phyloP scores from a whole-genome alignment of 208 protist genomes.

The Crithidia expoeki region DNA sequence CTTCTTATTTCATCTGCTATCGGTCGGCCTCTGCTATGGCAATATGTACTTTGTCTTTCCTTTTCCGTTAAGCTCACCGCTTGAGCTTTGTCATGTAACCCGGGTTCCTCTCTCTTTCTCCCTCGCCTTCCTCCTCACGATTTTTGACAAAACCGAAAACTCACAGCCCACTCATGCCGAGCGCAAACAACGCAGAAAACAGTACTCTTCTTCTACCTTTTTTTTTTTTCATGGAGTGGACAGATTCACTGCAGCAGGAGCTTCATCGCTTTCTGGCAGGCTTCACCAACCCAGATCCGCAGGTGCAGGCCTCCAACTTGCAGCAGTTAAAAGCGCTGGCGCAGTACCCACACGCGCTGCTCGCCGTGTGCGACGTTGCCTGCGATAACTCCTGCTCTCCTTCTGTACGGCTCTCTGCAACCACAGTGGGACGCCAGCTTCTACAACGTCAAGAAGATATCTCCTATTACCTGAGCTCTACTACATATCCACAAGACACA shows the following conservation, averaged over 20 bases:
- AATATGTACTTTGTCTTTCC: too few species aligned
- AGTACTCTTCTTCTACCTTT: too few species aligned
- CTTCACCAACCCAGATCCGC: constrained; percentile 39
- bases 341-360: constrained; percentile 25
- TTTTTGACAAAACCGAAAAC: too few species aligned
- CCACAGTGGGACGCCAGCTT: constrained; percentile 27
- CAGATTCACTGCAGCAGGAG: constrained; percentile 31
- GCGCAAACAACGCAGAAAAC: too few species aligned
- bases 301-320: constrained; percentile 38
- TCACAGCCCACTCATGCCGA: too few species aligned
- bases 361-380: constrained; percentile 29
- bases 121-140: too few species aligned
- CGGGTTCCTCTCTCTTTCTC: too few species aligned
- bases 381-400: constrained; percentile 9
- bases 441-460: constrained; percentile 5
- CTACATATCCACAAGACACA: background rate
- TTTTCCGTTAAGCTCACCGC: too few species aligned
- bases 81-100: too few species aligned
- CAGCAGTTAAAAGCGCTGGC: constrained; percentile 34
- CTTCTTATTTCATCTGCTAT: too few species aligned
- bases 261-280: constrained; percentile 37
- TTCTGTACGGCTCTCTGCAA: constrained; percentile 26
- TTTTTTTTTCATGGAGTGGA: constrained; percentile 27
- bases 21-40: too few species aligned
- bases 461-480: constrained; percentile 15